These are phyloP conservation scores for Fusarium illudens DNA, from an alignment of 2,329 filamentous ascomycete species.

Conservation along the genomic window DNA sequence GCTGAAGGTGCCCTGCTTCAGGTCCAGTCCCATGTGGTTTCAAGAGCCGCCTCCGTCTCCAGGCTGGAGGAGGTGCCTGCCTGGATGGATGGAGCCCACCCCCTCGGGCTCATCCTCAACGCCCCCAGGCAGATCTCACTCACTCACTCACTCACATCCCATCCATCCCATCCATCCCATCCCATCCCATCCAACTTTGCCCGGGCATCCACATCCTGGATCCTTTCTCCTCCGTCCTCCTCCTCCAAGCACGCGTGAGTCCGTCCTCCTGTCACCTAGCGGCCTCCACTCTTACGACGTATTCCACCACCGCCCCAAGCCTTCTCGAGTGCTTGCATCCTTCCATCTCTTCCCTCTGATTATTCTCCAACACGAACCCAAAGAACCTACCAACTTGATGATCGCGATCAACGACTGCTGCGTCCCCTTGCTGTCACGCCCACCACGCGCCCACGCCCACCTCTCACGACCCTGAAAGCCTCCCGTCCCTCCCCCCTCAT, in stretches of 20 bases:
- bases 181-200: slow-evolving; percentile 12
- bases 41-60: slow-evolving; percentile 2
- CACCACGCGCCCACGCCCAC: slow-evolving; percentile 1
- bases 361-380: neutral
- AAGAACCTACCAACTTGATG: neutral
- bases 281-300: slow-evolving; percentile 28
- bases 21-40: slow-evolving; percentile 1
- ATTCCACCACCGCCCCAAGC: slow-evolving; percentile 16
- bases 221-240: slow-evolving; percentile 4
- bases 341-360: slow-evolving; percentile 2
- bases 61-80: no score
- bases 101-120: no score
- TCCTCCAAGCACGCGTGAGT: slow-evolving; percentile 9
- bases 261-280: slow-evolving; percentile 14
- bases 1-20: slow-evolving; percentile 7
- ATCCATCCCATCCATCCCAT: neutral
- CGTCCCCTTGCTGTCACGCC: slow-evolving; percentile 20
- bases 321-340: neutral
- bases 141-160: neutral
- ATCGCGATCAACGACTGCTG: slow-evolving; percentile 4
- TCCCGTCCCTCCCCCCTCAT: slow-evolving; percentile 33
- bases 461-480: slow-evolving; percentile 31
- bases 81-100: no score
- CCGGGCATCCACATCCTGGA: slow-evolving; percentile 6
- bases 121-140: neutral